A percentile compares a stretch with the other conserved stretches of the same genome.
Conservation (phyloP, 768 basidiomycete genomes). For the Russula ochroleuca region DNA sequence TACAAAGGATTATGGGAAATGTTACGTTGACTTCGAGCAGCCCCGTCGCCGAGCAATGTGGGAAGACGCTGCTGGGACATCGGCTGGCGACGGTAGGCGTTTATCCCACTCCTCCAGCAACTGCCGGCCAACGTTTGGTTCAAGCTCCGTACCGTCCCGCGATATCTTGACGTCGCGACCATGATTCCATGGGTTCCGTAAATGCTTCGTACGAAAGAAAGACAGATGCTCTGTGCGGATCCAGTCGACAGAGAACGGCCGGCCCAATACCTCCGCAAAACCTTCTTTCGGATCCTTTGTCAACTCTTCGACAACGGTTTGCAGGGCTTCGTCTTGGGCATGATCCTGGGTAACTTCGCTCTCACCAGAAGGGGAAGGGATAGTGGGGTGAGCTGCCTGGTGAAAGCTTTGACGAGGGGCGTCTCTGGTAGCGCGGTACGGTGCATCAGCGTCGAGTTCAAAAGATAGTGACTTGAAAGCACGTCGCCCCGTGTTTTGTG, state of each 20-base stretch:
- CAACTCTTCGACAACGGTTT: constrained; percentile 19
- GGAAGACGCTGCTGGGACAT: constrained; percentile 21
- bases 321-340: not conserved
- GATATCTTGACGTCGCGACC: constrained; percentile 78
- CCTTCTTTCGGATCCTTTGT: constrained; percentile 30
- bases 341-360: constrained; percentile 1
- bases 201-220: constrained; percentile 69
- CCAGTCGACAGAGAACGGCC: constrained; percentile 83
- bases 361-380: constrained; percentile 7
- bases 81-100: constrained; percentile 30
- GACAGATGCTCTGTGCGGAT: constrained; percentile 63
- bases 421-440: constrained; percentile 36
- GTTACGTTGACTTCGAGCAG: constrained; percentile 14
- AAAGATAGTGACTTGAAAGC: constrained; percentile 31
- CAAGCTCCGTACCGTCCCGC: constrained; percentile 88
- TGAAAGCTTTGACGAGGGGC: not conserved
- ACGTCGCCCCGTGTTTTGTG: constrained; percentile 30
- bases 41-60: not conserved
- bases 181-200: constrained; percentile 93
- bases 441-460: constrained; percentile 41
- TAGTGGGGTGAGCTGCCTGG: constrained; percentile 4
- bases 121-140: constrained; percentile 65
- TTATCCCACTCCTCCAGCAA: constrained; percentile 67
- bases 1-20: no score
- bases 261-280: constrained; percentile 53